Conservation (phyloP, 2,329 filamentous ascomycete species). For the Tothia fuscella region DNA sequence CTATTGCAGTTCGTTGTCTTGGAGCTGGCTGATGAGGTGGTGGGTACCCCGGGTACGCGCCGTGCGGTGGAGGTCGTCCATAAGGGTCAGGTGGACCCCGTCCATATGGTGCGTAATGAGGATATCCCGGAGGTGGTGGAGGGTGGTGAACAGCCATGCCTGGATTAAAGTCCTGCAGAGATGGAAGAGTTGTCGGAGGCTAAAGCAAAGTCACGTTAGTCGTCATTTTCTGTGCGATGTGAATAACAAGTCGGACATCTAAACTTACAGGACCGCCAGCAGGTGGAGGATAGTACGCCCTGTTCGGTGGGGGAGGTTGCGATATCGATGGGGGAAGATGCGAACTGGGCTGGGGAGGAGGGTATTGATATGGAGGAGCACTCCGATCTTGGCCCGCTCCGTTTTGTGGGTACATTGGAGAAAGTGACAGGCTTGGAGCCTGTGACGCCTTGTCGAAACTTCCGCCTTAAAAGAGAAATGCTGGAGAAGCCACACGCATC, state of each 20-base stretch:
- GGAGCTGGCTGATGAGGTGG: conserved; percentile 34
- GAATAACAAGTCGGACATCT: too few species aligned
- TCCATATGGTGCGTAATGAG: conserved; percentile 30
- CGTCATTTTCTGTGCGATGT: too few species aligned
- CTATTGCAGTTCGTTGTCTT: conserved; percentile 48
- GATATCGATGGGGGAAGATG: conserved; percentile 12
- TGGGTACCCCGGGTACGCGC: conserved; percentile 31
- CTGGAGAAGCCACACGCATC: conserved; percentile 5
- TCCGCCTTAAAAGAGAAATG: conserved; percentile 4
- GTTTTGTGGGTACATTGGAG: conserved; percentile 13
- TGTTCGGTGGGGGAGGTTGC: conserved; percentile 6
- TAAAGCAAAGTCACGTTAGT: too few species aligned
- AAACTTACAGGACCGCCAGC: too few species aligned
- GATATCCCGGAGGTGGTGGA: conserved; percentile 27
- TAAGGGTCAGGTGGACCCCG: conserved; percentile 32
- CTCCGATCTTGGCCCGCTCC: conserved; percentile 25
- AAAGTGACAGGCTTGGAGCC: conserved; percentile 2
- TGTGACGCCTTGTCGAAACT: conserved; percentile 1
- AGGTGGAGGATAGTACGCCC: conserved; percentile 11
- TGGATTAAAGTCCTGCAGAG: background rate
- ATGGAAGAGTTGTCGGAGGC: background rate
- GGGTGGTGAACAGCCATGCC: conserved; percentile 7
- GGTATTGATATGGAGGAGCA: conserved; percentile 22
- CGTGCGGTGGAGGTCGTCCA: conserved; percentile 32
- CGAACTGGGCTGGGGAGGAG: conserved; percentile 2